phyloP scores from a whole-genome alignment of 73 alveolate genomes.

The Stentor roeselii region DNA sequence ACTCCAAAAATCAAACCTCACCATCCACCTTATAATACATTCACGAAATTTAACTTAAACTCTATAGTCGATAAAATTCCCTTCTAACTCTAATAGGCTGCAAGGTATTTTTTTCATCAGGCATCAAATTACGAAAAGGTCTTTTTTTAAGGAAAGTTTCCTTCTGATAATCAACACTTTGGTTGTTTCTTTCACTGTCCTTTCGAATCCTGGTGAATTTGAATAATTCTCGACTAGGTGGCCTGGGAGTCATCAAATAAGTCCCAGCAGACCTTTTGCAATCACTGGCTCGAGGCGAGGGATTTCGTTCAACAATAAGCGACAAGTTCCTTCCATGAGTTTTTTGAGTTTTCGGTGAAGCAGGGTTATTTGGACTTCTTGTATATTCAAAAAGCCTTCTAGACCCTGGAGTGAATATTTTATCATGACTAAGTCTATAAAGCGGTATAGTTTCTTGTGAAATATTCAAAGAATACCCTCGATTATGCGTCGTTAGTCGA shows the following conservation, averaged over 20 bases:
- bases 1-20: too few species aligned
- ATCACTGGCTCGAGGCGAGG: conserved; percentile 4
- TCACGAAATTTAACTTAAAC: too few species aligned
- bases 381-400: neutral
- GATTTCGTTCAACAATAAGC: neutral
- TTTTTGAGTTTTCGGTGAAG: neutral
- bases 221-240: neutral
- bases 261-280: neutral
- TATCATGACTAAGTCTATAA: neutral
- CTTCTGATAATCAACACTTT: neutral
- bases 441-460: neutral
- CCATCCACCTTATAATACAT: too few species aligned
- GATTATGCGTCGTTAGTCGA: neutral
- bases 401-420: neutral
- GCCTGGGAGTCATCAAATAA: neutral
- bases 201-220: neutral
- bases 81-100: neutral
- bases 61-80: neutral
- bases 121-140: neutral
- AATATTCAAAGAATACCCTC: neutral
- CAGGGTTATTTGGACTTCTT: neutral
- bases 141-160: neutral
- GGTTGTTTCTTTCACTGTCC: neutral
- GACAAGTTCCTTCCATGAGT: neutral
- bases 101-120: neutral